Evolutionary conservation across 2,329 filamentous ascomycete genomes (phyloP).

Genomic region (Rhynchosporium graminicola): DNA sequence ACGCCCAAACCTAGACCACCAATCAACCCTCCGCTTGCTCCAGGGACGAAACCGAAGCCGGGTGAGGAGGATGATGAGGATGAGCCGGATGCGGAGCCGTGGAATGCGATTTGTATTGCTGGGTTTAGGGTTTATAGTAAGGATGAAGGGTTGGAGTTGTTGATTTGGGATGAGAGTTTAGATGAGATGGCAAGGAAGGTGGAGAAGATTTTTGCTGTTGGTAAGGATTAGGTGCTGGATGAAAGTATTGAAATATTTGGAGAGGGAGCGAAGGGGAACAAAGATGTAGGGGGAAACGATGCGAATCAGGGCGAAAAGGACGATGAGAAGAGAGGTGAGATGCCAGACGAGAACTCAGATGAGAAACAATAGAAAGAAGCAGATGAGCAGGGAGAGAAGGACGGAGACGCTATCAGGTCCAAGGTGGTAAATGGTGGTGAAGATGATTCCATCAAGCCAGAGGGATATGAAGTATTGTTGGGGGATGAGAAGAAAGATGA

Average conservation of each 20-base stretch:
- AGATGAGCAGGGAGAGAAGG: neutral
- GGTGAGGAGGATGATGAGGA: slow-evolving; percentile 39
- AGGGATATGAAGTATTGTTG: neutral
- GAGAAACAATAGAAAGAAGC: neutral
- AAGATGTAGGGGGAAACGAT: neutral
- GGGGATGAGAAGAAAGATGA: too few species aligned
- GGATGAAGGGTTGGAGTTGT: slow-evolving; percentile 44
- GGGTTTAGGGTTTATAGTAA: slow-evolving; percentile 47
- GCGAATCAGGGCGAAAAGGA: slow-evolving; percentile 1
- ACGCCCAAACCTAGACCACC: slow-evolving; percentile 50
- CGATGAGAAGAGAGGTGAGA: neutral
- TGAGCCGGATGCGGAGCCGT: slow-evolving; percentile 41
- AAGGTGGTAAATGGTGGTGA: slow-evolving; percentile 9
- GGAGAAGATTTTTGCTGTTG: neutral
- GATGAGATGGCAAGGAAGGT: slow-evolving; percentile 20
- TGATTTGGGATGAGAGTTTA: slow-evolving; percentile 29
- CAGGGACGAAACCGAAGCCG: slow-evolving; percentile 31
- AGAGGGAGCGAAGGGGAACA: neutral
- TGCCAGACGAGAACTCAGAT: too few species aligned
- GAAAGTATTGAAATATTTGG: slow-evolving; percentile 31
- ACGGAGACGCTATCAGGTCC: neutral
- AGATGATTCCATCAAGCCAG: slow-evolving; percentile 12
- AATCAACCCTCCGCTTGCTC: slow-evolving; percentile 19
- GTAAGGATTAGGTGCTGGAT: slow-evolving; percentile 25
- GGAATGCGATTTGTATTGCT: slow-evolving; percentile 47